Conservation (phyloP, 139 green algal species). For the Gonium pectorale region DNA sequence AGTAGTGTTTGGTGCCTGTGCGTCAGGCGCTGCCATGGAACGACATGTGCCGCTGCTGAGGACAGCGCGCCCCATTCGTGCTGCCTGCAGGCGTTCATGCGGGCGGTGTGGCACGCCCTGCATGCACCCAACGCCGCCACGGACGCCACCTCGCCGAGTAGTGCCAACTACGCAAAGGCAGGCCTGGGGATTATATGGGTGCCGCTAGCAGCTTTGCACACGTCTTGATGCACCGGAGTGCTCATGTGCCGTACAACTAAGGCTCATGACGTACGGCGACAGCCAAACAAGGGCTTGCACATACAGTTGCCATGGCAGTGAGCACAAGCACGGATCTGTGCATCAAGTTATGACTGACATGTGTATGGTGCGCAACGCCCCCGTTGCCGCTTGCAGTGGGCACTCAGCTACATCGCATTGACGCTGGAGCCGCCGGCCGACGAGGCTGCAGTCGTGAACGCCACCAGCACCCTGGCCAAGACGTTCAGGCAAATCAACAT, state of each 20-base stretch:
- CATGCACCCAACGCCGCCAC: constrained; percentile 1
- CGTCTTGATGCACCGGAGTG: neutral
- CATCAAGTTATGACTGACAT: too few species aligned
- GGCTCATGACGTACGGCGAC: too few species aligned
- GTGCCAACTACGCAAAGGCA: neutral
- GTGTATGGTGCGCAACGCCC: too few species aligned
- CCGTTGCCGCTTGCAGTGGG: too few species aligned
- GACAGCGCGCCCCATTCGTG: too few species aligned
- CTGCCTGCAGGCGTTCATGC: neutral
- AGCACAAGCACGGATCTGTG: too few species aligned
- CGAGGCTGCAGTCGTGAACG: neutral
- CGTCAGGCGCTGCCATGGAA: too few species aligned
- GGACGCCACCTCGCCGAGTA: neutral
- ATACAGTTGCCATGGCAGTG: too few species aligned
- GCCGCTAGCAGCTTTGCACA: neutral
- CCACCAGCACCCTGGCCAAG: neutral
- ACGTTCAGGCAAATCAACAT: neutral
- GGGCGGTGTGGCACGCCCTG: neutral
- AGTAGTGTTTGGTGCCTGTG: too few species aligned
- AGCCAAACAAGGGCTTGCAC: neutral
- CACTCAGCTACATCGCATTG: neutral
- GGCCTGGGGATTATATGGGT: neutral
- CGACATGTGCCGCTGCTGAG: too few species aligned
- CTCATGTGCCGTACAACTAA: too few species aligned
- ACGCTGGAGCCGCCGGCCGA: neutral